Conservation (phyloP, 2,329 filamentous ascomycete genomes). For the Mycosphaerella sp. region DNA sequence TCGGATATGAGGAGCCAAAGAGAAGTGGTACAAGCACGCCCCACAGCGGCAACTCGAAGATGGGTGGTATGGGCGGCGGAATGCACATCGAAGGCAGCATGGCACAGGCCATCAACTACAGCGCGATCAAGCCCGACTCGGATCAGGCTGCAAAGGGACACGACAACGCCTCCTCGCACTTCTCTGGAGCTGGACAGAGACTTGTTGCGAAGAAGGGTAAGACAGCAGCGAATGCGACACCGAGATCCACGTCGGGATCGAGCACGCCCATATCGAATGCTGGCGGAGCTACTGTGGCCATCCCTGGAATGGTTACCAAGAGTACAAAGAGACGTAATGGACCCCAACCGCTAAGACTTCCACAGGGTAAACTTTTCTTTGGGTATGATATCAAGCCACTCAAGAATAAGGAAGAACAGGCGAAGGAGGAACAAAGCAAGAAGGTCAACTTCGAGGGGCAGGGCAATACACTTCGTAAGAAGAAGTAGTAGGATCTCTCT, state of each 20-base stretch:
- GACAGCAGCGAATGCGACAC: constrained; percentile 34
- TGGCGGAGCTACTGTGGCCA: constrained; percentile 37
- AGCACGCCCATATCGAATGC: constrained; percentile 56
- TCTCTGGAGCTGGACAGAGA: constrained; percentile 71
- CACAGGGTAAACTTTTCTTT: constrained; percentile 90
- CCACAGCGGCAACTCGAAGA: constrained; percentile 49
- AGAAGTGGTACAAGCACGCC: constrained; percentile 82
- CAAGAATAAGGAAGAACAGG: constrained; percentile 66
- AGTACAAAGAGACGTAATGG: constrained; percentile 58
- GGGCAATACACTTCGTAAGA: constrained; percentile 76
- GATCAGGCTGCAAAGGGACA: constrained; percentile 58
- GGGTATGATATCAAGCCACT: constrained; percentile 89
- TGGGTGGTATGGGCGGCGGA: constrained; percentile 61
- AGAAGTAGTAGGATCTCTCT: constrained; percentile 45
- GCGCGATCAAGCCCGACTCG: constrained; percentile 74
- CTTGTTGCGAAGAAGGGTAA: constrained; percentile 82
- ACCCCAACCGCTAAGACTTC: constrained; percentile 75
- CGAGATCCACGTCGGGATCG: constrained; percentile 24
- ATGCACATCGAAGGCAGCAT: constrained; percentile 85
- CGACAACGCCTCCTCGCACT: constrained; percentile 65
- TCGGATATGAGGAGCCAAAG: constrained; percentile 87
- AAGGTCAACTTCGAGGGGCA: constrained; percentile 62
- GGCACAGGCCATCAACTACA: constrained; percentile 97
- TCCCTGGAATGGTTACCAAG: constrained; percentile 23
- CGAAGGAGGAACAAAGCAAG: constrained; percentile 54